phyloP scores from a whole-genome alignment of 2,329 filamentous ascomycete genomes.

The Plectosphaerella cucumerina region DNA sequence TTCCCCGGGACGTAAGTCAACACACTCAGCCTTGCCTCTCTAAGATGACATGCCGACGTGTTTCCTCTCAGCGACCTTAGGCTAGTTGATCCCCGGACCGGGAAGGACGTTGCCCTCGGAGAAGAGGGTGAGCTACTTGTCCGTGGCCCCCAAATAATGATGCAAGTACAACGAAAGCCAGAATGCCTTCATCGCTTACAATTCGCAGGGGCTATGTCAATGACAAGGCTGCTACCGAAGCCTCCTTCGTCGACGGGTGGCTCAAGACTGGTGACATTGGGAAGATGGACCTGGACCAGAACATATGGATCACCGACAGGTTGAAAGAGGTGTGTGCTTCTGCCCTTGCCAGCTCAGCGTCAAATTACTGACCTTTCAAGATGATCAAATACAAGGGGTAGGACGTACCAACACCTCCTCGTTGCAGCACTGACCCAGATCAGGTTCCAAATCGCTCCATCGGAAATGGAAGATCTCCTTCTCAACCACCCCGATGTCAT shows the following conservation, averaged over 20 bases:
- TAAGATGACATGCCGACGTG: too few relatives aligned
- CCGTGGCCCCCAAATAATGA: constrained; percentile 5
- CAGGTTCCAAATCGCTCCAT: constrained; percentile 29
- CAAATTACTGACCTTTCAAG: too few relatives aligned
- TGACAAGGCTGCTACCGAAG: constrained; percentile 1
- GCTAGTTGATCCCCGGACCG: too few relatives aligned
- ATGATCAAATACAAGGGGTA: too few relatives aligned
- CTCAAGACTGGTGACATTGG: constrained; percentile 10
- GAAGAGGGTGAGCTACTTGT: constrained; percentile 7
- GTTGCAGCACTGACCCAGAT: too few relatives aligned
- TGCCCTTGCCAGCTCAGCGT: too few relatives aligned
- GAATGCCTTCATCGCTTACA: too few relatives aligned
- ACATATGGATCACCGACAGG: constrained; percentile 1
- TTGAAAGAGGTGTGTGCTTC: constrained; percentile 17
- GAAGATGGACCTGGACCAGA: constrained; percentile 2
- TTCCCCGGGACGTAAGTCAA: constrained; percentile 30
- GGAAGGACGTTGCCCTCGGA: constrained; percentile 1
- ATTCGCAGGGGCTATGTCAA: too few relatives aligned
- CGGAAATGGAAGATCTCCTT: constrained; percentile 29
- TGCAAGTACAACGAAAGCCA: constrained; percentile 5
- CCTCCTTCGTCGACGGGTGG: constrained; percentile 9
- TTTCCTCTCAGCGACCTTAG: too few relatives aligned
- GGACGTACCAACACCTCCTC: too few relatives aligned
- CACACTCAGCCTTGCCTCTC: too few relatives aligned
- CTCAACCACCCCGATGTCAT: constrained; percentile 30